A percentile compares a stretch with the other conserved stretches of the same genome.
Evolutionary conservation across 169 alveolate genomes (phyloP).

Genomic region (Plasmodium vivax): DNA sequence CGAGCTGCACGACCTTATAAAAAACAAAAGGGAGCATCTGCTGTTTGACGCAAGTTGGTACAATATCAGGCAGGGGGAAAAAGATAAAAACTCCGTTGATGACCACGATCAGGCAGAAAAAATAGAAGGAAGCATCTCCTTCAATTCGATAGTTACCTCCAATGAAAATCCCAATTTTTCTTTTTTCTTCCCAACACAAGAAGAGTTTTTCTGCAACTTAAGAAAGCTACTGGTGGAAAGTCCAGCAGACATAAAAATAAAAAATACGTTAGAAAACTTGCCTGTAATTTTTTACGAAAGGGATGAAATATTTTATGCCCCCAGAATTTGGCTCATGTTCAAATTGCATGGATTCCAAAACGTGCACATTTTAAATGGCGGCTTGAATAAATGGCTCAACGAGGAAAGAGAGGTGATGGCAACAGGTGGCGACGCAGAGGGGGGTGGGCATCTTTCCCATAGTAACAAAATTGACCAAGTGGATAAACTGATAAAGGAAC

Average conservation of each 20-base stretch:
- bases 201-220: conserved; percentile 35
- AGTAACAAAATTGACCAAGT: neutral
- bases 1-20: conserved; percentile 46
- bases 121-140: conserved; percentile 45
- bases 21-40: conserved; percentile 32
- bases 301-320: conserved; percentile 62
- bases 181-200: conserved; percentile 53
- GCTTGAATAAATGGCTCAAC: conserved; percentile 63
- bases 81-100: neutral
- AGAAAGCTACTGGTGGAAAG: conserved; percentile 13
- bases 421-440: neutral
- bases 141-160: conserved; percentile 16
- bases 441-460: neutral
- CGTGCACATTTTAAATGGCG: conserved; percentile 55
- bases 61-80: conserved; percentile 8
- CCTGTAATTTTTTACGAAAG: conserved; percentile 59
- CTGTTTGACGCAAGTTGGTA: conserved; percentile 51
- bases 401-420: conserved; percentile 16
- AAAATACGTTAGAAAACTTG: conserved; percentile 30
- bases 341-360: conserved; percentile 47
- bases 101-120: conserved; percentile 31
- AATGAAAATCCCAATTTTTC: conserved; percentile 48
- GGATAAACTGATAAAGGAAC: conserved; percentile 22
- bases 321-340: conserved; percentile 65
- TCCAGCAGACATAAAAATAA: neutral